These are phyloP conservation scores for Canariomyces notabilis DNA, from an alignment of 2,329 filamentous ascomycete species.

Conservation along the genomic window DNA sequence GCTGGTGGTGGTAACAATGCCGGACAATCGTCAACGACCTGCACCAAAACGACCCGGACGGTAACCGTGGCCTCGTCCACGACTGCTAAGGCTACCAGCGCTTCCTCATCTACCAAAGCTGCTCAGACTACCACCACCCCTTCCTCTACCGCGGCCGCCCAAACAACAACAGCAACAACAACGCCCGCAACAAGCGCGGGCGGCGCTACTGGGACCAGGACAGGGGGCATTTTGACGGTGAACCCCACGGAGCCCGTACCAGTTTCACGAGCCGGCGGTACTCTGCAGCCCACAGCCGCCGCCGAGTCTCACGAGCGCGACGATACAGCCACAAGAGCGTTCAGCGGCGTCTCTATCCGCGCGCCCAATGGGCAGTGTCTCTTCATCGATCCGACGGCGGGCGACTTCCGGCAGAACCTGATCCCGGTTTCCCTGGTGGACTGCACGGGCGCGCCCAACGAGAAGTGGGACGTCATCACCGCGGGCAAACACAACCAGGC, in stretches of 20 bases:
- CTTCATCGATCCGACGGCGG: slow-evolving; percentile 47
- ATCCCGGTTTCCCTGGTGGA: slow-evolving; percentile 43
- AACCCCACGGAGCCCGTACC: slow-evolving; percentile 41
- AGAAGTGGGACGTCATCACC: slow-evolving; percentile 49
- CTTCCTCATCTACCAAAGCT: neutral
- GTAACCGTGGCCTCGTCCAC: slow-evolving; percentile 15
- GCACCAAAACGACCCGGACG: slow-evolving; percentile 17
- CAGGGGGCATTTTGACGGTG: slow-evolving; percentile 28
- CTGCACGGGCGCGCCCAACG: slow-evolving; percentile 41
- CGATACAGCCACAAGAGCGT: slow-evolving; percentile 41
- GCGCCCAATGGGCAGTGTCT: slow-evolving; percentile 46
- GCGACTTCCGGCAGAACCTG: slow-evolving; percentile 50
- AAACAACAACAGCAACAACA: slow-evolving; percentile 12
- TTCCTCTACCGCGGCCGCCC: slow-evolving; percentile 3
- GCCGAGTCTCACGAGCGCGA: slow-evolving; percentile 46
- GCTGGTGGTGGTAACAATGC: slow-evolving; percentile 13
- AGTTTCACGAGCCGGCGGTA: slow-evolving; percentile 47
- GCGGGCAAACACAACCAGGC: slow-evolving; percentile 45
- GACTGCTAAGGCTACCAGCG: neutral
- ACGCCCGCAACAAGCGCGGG: slow-evolving; percentile 2
- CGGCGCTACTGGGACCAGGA: slow-evolving; percentile 5
- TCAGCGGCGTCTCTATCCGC: slow-evolving; percentile 41
- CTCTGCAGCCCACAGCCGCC: slow-evolving; percentile 44
- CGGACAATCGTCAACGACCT: slow-evolving; percentile 12
- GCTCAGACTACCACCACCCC: neutral